A percentile compares a stretch with the other conserved stretches of the same genome.
Conservation (phyloP, 495 filamentous ascomycete genomes). For the Hypoxylon lienhwacheense region DNA sequence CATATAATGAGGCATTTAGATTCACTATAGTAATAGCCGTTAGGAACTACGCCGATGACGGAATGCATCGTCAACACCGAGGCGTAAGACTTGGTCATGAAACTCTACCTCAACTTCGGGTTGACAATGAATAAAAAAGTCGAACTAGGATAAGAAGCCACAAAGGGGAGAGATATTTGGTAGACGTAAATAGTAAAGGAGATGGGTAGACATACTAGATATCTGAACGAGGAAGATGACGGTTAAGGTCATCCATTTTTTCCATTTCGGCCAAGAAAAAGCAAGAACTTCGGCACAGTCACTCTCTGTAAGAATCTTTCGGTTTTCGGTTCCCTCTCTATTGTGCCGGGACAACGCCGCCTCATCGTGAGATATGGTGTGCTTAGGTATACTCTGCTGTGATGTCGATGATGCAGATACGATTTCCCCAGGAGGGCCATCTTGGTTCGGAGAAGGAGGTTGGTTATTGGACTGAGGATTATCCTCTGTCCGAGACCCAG, state of each 20-base stretch:
- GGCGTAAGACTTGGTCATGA: too few species aligned
- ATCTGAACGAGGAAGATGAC: constrained; percentile 75
- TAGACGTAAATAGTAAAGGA: constrained; percentile 57
- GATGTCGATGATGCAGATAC: constrained; percentile 1
- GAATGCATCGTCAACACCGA: too few species aligned
- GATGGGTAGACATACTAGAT: constrained; percentile 50
- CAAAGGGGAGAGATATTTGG: constrained; percentile 12
- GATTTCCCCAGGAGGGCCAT: background rate
- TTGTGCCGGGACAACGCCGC: background rate
- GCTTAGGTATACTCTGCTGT: constrained; percentile 6
- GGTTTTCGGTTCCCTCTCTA: constrained; percentile 19
- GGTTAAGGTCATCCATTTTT: constrained; percentile 72
- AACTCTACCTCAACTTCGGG: too few species aligned
- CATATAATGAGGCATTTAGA: constrained; percentile 74
- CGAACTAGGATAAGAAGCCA: constrained; percentile 41
- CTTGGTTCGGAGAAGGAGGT: background rate
- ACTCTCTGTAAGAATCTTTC: constrained; percentile 53
- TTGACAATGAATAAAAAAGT: too few species aligned
- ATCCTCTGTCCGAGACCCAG: background rate
- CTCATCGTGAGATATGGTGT: constrained; percentile 20
- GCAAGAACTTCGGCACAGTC: constrained; percentile 67
- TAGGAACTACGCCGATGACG: constrained; percentile 7
- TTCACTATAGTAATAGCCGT: constrained; percentile 56
- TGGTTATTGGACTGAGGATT: background rate
- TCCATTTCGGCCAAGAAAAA: constrained; percentile 60